Evolutionary conservation across 2,329 filamentous ascomycete genomes (phyloP).

Genomic region (Trichophyton equinum): DNA sequence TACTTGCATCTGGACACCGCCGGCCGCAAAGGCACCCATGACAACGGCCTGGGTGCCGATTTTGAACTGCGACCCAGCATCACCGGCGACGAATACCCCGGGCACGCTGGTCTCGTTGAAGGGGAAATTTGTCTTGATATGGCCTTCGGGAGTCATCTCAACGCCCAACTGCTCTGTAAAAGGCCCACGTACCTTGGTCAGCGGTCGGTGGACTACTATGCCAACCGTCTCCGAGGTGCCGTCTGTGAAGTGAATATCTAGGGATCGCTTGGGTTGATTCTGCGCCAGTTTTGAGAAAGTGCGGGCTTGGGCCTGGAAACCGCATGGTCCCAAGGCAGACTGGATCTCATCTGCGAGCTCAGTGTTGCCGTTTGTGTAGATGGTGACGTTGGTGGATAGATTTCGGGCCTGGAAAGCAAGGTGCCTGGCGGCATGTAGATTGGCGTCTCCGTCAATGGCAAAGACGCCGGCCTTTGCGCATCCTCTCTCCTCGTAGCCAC

Average conservation of each 20-base stretch:
- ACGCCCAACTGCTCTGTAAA: background rate
- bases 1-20: background rate
- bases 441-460: conserved; percentile 27
- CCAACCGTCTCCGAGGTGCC: background rate
- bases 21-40: background rate
- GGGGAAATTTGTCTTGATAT: background rate
- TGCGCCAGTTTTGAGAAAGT: background rate
- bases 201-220: background rate
- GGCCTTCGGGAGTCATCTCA: background rate
- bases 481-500: conserved; percentile 47
- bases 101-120: conserved; percentile 3
- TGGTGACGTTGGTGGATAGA: conserved; percentile 34
- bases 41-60: background rate
- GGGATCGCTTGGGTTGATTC: background rate
- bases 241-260: background rate
- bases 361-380: conserved; percentile 41
- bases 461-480: conserved; percentile 36
- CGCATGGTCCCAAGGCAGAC: background rate
- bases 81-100: background rate
- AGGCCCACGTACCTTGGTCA: background rate
- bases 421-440: conserved; percentile 25
- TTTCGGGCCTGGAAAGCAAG: conserved; percentile 35
- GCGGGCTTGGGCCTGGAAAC: background rate
- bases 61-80: background rate
- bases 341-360: conserved; percentile 16